Conservation (phyloP, 257 asterid species). For the Lycium ferocissimum region DNA sequence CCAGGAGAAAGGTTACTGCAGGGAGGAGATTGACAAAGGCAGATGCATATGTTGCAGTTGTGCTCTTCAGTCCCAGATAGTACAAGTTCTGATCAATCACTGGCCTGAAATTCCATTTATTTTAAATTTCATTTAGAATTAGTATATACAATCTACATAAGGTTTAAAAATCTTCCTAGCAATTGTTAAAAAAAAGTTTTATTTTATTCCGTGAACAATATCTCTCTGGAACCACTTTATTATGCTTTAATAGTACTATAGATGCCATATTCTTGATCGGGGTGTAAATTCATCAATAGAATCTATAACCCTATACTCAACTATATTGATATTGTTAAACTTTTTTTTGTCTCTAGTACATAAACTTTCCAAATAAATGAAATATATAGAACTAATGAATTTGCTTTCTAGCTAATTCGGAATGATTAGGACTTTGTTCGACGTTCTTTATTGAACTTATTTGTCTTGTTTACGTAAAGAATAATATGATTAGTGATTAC, state of each 20-base stretch:
- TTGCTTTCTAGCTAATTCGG: constrained; percentile 4
- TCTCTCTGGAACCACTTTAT: constrained; percentile 19
- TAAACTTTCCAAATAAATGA: background rate
- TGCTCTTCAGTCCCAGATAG: constrained; percentile 74
- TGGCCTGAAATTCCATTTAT: constrained; percentile 57
- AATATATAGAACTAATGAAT: background rate
- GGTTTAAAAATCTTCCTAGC: background rate
- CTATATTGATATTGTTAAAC: background rate
- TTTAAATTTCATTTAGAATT: background rate
- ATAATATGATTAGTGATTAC: background rate
- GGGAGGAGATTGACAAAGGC: constrained; percentile 89
- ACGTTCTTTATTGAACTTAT: background rate
- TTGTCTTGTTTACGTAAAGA: background rate
- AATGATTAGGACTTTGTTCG: background rate
- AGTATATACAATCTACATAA: background rate
- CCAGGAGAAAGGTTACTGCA: constrained; percentile 87
- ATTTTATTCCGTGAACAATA: background rate
- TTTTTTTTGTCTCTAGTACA: background rate
- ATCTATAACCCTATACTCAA: background rate
- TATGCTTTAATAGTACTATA: background rate
- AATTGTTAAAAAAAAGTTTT: background rate
- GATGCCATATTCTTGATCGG: constrained; percentile 21
- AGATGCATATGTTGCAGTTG: constrained; percentile 91
- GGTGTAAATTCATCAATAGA: background rate
- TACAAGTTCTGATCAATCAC: constrained; percentile 92